These are phyloP conservation scores for Amylocarpus encephaloides DNA, from an alignment of 2,329 filamentous ascomycete genomes.

Conservation along the genomic window DNA sequence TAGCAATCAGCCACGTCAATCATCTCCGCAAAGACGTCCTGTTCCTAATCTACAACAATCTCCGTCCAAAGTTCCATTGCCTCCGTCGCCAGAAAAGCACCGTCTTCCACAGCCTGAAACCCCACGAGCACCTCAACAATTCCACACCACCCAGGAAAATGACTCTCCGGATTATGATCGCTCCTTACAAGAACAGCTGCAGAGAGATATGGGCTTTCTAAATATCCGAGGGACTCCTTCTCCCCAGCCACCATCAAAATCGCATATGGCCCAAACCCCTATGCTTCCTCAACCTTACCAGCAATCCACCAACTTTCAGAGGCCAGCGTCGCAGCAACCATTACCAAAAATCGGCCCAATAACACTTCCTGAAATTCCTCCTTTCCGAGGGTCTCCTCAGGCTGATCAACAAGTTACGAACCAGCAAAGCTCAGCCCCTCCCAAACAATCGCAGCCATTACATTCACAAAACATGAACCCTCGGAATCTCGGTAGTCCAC, in stretches of 20 bases:
- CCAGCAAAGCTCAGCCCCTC: constrained; percentile 20
- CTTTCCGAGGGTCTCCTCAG: constrained; percentile 28
- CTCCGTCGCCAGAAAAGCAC: constrained; percentile 49
- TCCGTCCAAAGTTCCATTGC: constrained; percentile 55
- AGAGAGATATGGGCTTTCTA: constrained; percentile 53
- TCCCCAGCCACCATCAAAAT: constrained; percentile 19
- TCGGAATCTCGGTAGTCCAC: constrained; percentile 22
- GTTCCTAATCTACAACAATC: constrained; percentile 39
- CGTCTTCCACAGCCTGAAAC: constrained; percentile 37
- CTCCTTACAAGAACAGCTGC: constrained; percentile 56
- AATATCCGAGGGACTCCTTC: constrained; percentile 37
- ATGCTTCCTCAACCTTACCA: constrained; percentile 19
- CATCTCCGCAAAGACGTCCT: constrained; percentile 54
- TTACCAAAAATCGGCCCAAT: constrained; percentile 32
- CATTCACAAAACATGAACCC: constrained; percentile 27
- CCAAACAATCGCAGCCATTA: constrained; percentile 23
- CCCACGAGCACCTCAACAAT: constrained; percentile 43
- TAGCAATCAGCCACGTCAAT: constrained; percentile 46
- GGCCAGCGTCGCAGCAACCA: constrained; percentile 30
- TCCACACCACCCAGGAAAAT: constrained; percentile 36
- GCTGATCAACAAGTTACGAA: constrained; percentile 29
- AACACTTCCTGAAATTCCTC: constrained; percentile 33
- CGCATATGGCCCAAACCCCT: constrained; percentile 18
- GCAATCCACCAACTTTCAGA: constrained; percentile 15
- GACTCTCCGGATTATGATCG: constrained; percentile 56